Base-by-base conservation (phyloP, 208 protist genomes). In the Jaenimonas drosophilae region DNA sequence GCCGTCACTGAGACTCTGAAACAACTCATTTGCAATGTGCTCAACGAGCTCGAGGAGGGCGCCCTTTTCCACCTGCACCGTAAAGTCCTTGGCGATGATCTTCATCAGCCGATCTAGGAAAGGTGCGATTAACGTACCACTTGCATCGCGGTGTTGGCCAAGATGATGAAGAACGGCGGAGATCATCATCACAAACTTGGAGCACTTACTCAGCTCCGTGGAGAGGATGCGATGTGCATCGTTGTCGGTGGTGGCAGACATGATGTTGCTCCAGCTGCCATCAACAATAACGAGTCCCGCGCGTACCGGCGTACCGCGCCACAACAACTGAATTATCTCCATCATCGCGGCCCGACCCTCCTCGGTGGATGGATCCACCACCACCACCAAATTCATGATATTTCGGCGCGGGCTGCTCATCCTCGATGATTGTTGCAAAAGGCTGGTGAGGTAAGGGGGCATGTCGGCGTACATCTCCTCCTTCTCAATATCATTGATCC, bases 401-500 rank as follows among this genome's bases (percentile, higher is more conserved):
- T 97, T 96, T 46, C 67, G 76, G 3, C 50, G 51, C 6, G 88
- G 61, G n/a, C 81, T 11, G 16, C 23, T 20, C 37, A 21, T 24
- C 23, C 37, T 20, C 6, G 6, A 6, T 21, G 37, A 11, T 7
- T 25, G 37, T 21, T 17, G 0, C 2, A 56, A 5, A 37, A 54
- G 43, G 11, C 28, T 32, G 1, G 37, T 4, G 4, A 71, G 31
- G n/a, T 11, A 25, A 20, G 3, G 5, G 20, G 49, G 41, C 25
- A 70, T 33, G 7, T 20, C 16, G 2, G 12, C 24, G 54, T 88
- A 95, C 25, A 23, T 46, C 2, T 6, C 4, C 41, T 94, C 87
- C 0, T 36, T 61, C 57, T 88, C 84, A 12, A 96, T 27, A 45
- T 96, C 54, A 61, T 94, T 96, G 4, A 89, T 25, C 54, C 67